Conservation (phyloP, 2,329 filamentous ascomycete species). For the Fusarium secorum region DNA sequence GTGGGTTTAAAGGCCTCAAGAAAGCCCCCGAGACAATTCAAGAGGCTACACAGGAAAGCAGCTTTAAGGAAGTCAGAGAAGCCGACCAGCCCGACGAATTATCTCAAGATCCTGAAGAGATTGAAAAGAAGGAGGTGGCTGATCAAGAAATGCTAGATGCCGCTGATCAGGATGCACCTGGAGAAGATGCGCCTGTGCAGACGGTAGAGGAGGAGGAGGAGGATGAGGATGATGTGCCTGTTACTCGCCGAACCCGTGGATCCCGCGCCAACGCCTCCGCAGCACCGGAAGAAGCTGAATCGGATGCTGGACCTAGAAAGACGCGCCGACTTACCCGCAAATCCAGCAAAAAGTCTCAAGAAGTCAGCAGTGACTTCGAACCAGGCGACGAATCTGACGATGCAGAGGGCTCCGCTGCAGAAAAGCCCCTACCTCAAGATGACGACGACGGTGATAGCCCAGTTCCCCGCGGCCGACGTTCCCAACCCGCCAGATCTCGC, state of each 20-base stretch:
- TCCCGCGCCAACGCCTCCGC: constrained; percentile 44
- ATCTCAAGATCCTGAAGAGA: constrained; percentile 44
- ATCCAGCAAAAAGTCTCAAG: constrained; percentile 57
- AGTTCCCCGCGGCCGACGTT: constrained; percentile 58
- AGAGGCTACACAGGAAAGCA: constrained; percentile 63
- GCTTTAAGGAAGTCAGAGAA: constrained; percentile 48
- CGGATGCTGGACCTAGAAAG: constrained; percentile 44
- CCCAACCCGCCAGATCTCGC: constrained; percentile 57
- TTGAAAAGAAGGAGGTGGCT: constrained; percentile 43
- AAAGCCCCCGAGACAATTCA: constrained; percentile 57
- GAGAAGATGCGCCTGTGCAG: constrained; percentile 44
- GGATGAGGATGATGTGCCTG: constrained; percentile 59
- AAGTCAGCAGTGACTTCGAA: constrained; percentile 69
- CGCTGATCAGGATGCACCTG: constrained; percentile 42
- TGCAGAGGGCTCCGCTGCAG: constrained; percentile 56
- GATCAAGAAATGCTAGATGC: constrained; percentile 44
- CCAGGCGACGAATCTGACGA: constrained; percentile 67
- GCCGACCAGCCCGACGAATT: constrained; percentile 51
- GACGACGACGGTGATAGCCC: constrained; percentile 58
- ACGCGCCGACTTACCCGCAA: constrained; percentile 59
- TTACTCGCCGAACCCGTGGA: constrained; percentile 56
- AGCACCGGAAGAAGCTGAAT: constrained; percentile 44
- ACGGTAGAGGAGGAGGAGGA: constrained; percentile 50
- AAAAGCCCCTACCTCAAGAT: constrained; percentile 48
- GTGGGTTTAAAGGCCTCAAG: constrained; percentile 61